Percentiles rank a stretch among this genome's conserved stretches.
Conservation (phyloP, 768 basidiomycete genomes). For the Collybiopsis confluens region DNA sequence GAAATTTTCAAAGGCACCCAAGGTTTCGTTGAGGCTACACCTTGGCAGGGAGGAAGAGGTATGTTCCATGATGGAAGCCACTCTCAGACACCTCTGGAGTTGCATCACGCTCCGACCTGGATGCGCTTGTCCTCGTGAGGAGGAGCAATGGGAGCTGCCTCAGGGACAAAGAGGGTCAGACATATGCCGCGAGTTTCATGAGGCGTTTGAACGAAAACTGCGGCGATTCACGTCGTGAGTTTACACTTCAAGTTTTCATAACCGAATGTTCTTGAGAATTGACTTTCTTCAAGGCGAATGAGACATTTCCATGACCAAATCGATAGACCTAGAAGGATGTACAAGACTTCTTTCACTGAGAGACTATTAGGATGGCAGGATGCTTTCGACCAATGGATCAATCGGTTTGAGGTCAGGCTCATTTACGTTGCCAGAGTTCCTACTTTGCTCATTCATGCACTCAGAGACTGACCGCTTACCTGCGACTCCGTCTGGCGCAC, state of each 20-base stretch:
- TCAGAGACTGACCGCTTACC: slow-evolving; percentile 1
- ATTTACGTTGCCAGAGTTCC: background rate
- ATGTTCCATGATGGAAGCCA: background rate
- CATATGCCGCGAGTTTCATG: slow-evolving; percentile 2
- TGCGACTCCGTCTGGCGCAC: slow-evolving; percentile 1
- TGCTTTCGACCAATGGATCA: slow-evolving; percentile 4
- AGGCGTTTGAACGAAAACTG: slow-evolving; percentile 3
- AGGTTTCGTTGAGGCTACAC: background rate
- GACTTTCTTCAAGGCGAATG: background rate
- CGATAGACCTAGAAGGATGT: background rate
- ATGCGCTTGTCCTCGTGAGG: background rate
- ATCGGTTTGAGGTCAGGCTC: background rate
- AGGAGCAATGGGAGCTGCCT: background rate
- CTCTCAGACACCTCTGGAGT: background rate
- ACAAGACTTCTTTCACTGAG: background rate
- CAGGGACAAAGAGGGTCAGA: slow-evolving; percentile 4
- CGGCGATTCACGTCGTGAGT: slow-evolving; percentile 3
- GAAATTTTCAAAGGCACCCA: background rate
- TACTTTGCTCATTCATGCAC: background rate
- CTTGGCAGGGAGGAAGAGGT: slow-evolving; percentile 1
- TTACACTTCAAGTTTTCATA: too few relatives aligned
- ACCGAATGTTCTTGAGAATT: too few relatives aligned
- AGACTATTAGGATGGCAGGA: slow-evolving; percentile 6
- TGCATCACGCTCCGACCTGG: slow-evolving; percentile 3
- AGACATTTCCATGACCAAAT: slow-evolving; percentile 1